phyloP scores from a whole-genome alignment of 164 flowering plant species.

The Stephania yunnanensis region DNA sequence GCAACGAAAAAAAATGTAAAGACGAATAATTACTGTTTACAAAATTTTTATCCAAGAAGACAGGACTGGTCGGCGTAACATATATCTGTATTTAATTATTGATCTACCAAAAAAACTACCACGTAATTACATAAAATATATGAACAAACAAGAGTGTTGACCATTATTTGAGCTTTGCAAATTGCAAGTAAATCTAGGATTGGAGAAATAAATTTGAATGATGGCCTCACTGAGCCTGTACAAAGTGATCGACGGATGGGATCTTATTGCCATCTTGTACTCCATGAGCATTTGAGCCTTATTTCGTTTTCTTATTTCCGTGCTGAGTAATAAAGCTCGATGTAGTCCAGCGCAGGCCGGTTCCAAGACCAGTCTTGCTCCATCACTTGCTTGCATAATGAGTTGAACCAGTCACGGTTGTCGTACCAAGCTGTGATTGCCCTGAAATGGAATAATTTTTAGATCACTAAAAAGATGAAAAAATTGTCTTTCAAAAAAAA shows the following conservation, averaged over 20 bases:
- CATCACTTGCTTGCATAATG: constrained; percentile 80
- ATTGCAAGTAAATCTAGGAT: constrained; percentile 1
- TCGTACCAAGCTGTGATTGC: constrained; percentile 88
- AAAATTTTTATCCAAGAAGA: constrained; percentile 3
- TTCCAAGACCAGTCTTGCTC: constrained; percentile 99
- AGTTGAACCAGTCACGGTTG: constrained; percentile 67
- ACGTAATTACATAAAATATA: neutral
- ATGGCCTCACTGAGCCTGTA: constrained; percentile 4
- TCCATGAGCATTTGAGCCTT: neutral
- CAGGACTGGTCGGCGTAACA: neutral
- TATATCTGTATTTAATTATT: neutral
- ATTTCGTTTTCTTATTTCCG: constrained; percentile 39
- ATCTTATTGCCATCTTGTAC: neutral
- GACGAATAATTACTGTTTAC: too few species aligned
- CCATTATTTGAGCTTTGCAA: neutral
- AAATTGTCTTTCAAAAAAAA: neutral
- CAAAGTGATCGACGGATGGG: neutral
- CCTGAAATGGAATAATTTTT: constrained; percentile 32
- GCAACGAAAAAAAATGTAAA: too few species aligned
- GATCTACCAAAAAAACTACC: neutral
- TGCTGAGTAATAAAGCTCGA: constrained; percentile 88
- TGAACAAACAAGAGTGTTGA: neutral
- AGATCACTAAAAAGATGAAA: neutral
- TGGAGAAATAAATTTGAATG: neutral
- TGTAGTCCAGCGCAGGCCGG: constrained; percentile 86